A percentile compares a stretch with the other conserved stretches of the same genome.
These are phyloP conservation scores for Syncephalastrum racemosum DNA, from an alignment of 371 early-diverging fungal genomes.

Conservation along the genomic window DNA sequence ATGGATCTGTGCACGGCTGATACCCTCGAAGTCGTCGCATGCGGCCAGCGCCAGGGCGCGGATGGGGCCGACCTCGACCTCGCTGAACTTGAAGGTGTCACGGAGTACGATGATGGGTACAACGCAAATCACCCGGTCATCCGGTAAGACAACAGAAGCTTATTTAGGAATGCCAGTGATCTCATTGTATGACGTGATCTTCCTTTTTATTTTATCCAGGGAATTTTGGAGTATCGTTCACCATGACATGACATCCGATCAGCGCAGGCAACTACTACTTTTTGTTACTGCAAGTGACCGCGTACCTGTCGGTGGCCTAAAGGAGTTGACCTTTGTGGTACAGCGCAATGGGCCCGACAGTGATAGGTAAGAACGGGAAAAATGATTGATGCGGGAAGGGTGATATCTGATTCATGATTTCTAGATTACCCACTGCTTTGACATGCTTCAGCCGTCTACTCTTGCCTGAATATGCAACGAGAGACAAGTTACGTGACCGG, in stretches of 20 bases:
- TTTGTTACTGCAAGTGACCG: conserved; percentile 98
- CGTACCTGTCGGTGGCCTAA: conserved; percentile 86
- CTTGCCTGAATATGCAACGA: conserved; percentile 88
- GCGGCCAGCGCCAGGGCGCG: conserved; percentile 49
- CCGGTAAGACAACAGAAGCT: conserved; percentile 22
- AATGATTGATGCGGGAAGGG: neutral
- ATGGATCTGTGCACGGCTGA: conserved; percentile 39
- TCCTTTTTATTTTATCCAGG: conserved; percentile 18
- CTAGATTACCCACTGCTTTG: conserved; percentile 79
- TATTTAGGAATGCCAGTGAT: conserved; percentile 19
- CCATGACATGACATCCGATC: conserved; percentile 60
- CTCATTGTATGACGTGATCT: neutral
- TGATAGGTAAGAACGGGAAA: conserved; percentile 52
- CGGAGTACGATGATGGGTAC: conserved; percentile 86
- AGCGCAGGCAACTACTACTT: conserved; percentile 79
- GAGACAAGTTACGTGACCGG: conserved; percentile 84
- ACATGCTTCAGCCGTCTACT: conserved; percentile 96
- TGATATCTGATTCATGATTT: neutral
- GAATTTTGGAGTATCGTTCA: conserved; percentile 92
- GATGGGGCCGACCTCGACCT: conserved; percentile 60
- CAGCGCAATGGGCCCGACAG: conserved; percentile 94
- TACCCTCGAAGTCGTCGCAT: conserved; percentile 54
- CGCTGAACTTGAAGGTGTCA: conserved; percentile 68
- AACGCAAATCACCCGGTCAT: conserved; percentile 53
- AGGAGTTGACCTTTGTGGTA: conserved; percentile 80